phyloP scores from a whole-genome alignment of 176 grass and related monocot genomes.

The Carex parvula region DNA sequence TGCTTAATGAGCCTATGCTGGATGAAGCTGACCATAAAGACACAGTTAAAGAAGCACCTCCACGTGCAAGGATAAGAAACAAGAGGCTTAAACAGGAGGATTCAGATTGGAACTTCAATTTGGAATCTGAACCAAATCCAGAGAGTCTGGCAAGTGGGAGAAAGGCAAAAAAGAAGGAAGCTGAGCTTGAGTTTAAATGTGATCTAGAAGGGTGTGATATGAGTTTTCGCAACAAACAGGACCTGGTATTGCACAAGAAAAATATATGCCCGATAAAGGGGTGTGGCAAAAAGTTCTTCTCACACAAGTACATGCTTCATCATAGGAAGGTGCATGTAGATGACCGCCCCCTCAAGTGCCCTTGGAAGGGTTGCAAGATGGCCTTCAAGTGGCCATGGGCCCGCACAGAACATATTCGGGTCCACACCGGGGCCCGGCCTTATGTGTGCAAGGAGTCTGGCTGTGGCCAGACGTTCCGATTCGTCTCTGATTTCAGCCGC shows the following conservation, averaged over 20 bases:
- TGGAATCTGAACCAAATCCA: constrained; percentile 40
- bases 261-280: constrained; percentile 92
- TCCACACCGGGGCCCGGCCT: constrained; percentile 81
- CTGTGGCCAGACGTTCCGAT: constrained; percentile 90
- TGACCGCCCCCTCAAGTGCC: constrained; percentile 82
- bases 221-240: constrained; percentile 80
- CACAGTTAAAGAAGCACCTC: background rate
- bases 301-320: constrained; percentile 92
- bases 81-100: constrained; percentile 33
- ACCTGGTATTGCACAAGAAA: constrained; percentile 71
- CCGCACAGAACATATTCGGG: constrained; percentile 88
- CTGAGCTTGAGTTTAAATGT: constrained; percentile 47
- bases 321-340: constrained; percentile 95
- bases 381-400: constrained; percentile 99
- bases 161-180: constrained; percentile 42
- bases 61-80: background rate
- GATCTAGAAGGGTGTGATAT: constrained; percentile 87
- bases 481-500: constrained; percentile 95
- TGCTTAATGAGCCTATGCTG: background rate
- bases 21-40: background rate
- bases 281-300: constrained; percentile 96
- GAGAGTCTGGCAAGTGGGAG: constrained; percentile 36
- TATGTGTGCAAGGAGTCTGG: constrained; percentile 76
- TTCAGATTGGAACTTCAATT: constrained; percentile 30
- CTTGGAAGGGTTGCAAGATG: constrained; percentile 76